phyloP scores from a whole-genome alignment of 2,329 filamentous ascomycete genomes.

The Hypoxylon sp. region DNA sequence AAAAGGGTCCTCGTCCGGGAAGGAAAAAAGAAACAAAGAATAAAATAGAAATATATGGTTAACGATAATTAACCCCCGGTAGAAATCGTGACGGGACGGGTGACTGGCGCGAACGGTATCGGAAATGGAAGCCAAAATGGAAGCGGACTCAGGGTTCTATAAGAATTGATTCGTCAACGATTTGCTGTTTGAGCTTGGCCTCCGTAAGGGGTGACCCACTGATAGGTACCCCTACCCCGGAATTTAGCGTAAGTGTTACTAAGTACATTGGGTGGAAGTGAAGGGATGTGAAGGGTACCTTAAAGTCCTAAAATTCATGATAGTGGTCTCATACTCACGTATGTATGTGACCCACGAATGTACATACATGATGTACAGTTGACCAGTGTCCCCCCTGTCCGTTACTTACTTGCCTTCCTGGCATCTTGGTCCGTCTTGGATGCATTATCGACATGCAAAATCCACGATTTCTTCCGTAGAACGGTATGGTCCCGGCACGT shows the following conservation, averaged over 20 bases:
- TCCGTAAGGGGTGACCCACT: constrained; percentile 34
- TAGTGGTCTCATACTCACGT: constrained; percentile 11
- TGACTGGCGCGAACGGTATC: constrained; percentile 25
- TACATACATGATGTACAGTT: constrained; percentile 4
- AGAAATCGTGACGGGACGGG: constrained; percentile 1
- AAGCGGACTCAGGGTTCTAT: constrained; percentile 16
- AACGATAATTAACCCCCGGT: neutral
- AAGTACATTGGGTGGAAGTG: neutral
- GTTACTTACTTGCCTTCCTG: constrained; percentile 4
- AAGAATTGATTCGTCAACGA: constrained; percentile 45
- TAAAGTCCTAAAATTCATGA: neutral
- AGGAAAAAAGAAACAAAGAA: constrained; percentile 19
- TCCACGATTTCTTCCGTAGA: constrained; percentile 46
- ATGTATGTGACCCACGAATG: constrained; percentile 6
- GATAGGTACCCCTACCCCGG: constrained; percentile 34
- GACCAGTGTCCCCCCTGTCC: neutral
- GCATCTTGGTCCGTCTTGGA: constrained; percentile 3
- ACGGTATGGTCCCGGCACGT: constrained; percentile 40
- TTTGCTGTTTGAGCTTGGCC: constrained; percentile 17
- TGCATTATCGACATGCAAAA: constrained; percentile 15
- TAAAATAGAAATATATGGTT: constrained; percentile 6
- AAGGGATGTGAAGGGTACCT: neutral
- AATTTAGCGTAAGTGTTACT: constrained; percentile 35
- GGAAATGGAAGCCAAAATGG: constrained; percentile 34
- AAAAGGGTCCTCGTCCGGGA: constrained; percentile 1